A percentile compares a stretch with the other conserved stretches of the same genome.
Evolutionary conservation across 352 stramenopile species (phyloP).

Genomic region (Phytophthora lateralis): DNA sequence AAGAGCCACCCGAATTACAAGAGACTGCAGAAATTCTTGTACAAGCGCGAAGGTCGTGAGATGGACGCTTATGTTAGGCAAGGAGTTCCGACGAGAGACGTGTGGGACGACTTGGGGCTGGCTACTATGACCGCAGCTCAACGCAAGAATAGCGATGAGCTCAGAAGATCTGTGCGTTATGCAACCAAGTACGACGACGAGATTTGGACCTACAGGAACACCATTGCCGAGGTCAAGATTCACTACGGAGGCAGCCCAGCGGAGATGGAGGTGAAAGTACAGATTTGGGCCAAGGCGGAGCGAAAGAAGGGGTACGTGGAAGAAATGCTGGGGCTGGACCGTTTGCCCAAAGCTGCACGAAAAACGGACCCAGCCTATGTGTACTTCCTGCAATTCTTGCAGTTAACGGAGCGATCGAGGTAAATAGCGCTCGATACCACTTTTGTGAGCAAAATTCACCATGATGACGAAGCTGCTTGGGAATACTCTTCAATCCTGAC

Average conservation of each 20-base stretch:
- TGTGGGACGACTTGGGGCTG: background rate
- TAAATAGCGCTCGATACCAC: too few species aligned
- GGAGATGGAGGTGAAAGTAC: slow-evolving; percentile 5
- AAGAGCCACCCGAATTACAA: slow-evolving; percentile 3
- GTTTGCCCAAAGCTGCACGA: background rate
- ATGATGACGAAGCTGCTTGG: too few species aligned
- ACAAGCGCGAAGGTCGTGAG: background rate
- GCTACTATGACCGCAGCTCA: background rate
- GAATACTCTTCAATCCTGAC: too few species aligned
- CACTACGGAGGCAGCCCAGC: background rate
- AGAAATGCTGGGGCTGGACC: slow-evolving; percentile 1
- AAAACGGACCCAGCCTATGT: background rate
- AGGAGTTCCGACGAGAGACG: background rate
- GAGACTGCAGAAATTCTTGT: background rate
- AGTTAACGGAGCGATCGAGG: too few species aligned
- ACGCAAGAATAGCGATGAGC: background rate
- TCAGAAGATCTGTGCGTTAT: slow-evolving; percentile 5
- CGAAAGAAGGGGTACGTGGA: slow-evolving; percentile 5
- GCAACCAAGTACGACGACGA: slow-evolving; percentile 15
- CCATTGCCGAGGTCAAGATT: background rate
- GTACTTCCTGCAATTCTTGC: background rate
- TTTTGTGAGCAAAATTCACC: too few species aligned
- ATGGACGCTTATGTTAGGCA: background rate
- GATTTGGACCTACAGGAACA: background rate
- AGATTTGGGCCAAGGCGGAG: slow-evolving; percentile 1